Evolutionary conservation across 2,329 filamentous ascomycete species (phyloP), one percentile per base, ranked within the genome.

Genomic region (Colletotrichum paranaense): DNA sequence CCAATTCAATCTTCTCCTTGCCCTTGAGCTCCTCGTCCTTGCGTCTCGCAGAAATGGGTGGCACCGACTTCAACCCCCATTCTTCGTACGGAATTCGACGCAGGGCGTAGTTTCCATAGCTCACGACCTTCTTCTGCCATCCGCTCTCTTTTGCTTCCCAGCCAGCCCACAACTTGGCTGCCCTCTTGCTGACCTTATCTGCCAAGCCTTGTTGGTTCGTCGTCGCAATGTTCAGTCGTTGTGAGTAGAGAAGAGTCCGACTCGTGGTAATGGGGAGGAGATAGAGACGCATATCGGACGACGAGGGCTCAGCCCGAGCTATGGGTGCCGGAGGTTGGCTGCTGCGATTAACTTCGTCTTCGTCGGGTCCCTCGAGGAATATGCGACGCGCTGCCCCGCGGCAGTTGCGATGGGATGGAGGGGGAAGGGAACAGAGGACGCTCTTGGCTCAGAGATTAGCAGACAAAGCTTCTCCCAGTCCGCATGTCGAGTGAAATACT

Each of bases 31-130:
- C 91, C 65, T 94, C 91, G 62, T 89, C 86, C 77, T 90, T 88
- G 71, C 91, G 88, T 76, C 90, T 89, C 70, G 90, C 86, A 55
- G 92, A 94, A 77, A 97, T 87, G 26, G 95, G 92, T 57, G 97
- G 97, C 65, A 99, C 92, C 46, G 95, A 97, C 85, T 98, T 98
- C 77, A 99, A 88, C 0, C 94, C 95, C 97, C 97, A 99, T 92
- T 99, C 97, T 84, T 98, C 94, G 81, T 94, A 98, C 3, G 97
- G 94, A 78, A 99, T 97, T 75, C 94, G 91, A 78, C 94, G 92
- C 74, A 99, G 90, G 19, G 94, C 91, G 62, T 91, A 87, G 84
- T 99, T 98, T 68, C 97, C 97, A 82, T 96, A 97, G 72, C 89
- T 88, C 65, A 97, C 96, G 24, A 98, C 88, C 77, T 91, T 91